phyloP scores from a whole-genome alignment of 192 early-diverging fungal genomes.

The Backusella macrospora region DNA sequence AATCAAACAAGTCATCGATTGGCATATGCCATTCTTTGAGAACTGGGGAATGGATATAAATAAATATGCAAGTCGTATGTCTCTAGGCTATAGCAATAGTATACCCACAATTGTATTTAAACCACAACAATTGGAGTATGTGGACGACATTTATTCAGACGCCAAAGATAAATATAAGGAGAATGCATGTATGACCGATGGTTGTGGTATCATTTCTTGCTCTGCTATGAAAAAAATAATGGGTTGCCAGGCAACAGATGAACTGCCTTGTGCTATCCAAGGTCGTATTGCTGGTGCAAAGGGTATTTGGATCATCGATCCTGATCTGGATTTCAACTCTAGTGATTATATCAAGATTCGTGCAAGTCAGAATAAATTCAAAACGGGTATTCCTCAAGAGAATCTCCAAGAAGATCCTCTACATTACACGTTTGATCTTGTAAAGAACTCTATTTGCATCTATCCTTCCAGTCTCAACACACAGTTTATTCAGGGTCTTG shows the following conservation, averaged over 20 bases:
- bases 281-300: conserved; percentile 44
- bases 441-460: conserved; percentile 20
- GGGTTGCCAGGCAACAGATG: conserved; percentile 11
- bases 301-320: conserved; percentile 39
- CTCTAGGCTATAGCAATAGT: conserved; percentile 40
- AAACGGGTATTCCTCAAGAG: conserved; percentile 13
- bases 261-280: conserved; percentile 40
- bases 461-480: conserved; percentile 35
- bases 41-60: conserved; percentile 29
- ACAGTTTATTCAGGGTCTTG: conserved; percentile 37
- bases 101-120: conserved; percentile 30
- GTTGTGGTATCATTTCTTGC: conserved; percentile 38
- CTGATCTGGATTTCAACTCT: conserved; percentile 8
- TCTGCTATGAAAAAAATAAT: conserved; percentile 38
- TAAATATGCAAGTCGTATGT: conserved; percentile 39
- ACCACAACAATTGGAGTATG: conserved; percentile 23
- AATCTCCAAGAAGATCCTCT: conserved; percentile 19
- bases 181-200: conserved; percentile 41
- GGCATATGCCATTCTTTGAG: conserved; percentile 33
- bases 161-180: not conserved
- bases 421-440: conserved; percentile 38
- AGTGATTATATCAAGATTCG: conserved; percentile 37
- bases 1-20: conserved; percentile 34
- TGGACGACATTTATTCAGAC: conserved; percentile 28
- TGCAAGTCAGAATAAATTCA: conserved; percentile 37